These are phyloP conservation scores for Penicillium arizonense DNA, from an alignment of 495 filamentous ascomycete genomes.

Conservation along the genomic window DNA sequence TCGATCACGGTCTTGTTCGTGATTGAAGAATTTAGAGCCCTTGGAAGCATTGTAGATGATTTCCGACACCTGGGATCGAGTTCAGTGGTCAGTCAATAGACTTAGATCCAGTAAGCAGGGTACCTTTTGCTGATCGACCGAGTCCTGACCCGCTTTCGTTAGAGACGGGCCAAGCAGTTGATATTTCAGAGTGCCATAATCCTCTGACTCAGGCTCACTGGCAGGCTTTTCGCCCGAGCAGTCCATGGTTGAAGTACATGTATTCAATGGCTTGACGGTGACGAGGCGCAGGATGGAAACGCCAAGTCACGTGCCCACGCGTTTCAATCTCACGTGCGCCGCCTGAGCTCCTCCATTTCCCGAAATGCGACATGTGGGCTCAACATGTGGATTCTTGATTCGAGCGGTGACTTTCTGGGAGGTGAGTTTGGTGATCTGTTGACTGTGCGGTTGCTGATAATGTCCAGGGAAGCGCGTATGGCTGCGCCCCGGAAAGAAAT, in stretches of 20 bases:
- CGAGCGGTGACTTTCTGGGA: constrained; percentile 43
- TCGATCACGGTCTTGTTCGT: constrained; percentile 81
- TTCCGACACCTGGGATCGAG: constrained; percentile 69
- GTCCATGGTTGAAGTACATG: constrained; percentile 16
- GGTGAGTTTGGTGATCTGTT: constrained; percentile 19
- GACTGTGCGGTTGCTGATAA: constrained; percentile 14
- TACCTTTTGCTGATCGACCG: constrained; percentile 88
- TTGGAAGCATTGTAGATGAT: constrained; percentile 97
- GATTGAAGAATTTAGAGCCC: constrained; percentile 95
- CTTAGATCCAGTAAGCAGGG: neutral
- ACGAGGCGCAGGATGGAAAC: constrained; percentile 11
- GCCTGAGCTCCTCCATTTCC: constrained; percentile 1
- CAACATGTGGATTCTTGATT: constrained; percentile 49
- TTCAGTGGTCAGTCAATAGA: neutral
- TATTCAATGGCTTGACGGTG: constrained; percentile 16
- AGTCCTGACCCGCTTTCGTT: constrained; percentile 91
- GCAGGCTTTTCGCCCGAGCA: constrained; percentile 19
- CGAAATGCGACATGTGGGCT: constrained; percentile 6
- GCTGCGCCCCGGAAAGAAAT: constrained; percentile 78
- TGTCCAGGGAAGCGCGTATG: constrained; percentile 67
- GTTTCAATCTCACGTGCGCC: constrained; percentile 29
- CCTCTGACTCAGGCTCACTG: constrained; percentile 14
- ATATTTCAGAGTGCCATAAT: constrained; percentile 61
- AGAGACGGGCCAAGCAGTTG: constrained; percentile 86
- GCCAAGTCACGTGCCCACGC: constrained; percentile 40